These are phyloP conservation scores for Corymbia citriodora DNA, from an alignment of 441 rosid species.

Conservation along the genomic window DNA sequence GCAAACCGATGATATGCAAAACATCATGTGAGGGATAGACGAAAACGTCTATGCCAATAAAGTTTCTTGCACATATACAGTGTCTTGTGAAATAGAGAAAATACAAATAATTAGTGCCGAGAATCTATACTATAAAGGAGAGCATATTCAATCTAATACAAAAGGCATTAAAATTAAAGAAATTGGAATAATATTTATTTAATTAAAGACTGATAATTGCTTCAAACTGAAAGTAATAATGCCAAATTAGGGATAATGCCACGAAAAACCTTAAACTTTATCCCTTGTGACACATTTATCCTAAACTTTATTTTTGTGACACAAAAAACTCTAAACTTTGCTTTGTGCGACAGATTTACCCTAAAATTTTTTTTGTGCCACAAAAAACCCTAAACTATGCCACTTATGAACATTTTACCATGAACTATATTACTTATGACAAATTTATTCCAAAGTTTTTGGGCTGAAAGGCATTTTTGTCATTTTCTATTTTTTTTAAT, in stretches of 20 bases:
- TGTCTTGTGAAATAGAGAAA: neutral
- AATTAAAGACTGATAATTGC: neutral
- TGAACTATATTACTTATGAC: too few species aligned
- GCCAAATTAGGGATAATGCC: neutral
- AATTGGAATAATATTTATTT: neutral
- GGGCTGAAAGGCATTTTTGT: too few species aligned
- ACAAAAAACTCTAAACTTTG: too few species aligned
- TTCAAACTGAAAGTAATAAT: neutral
- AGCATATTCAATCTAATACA: neutral
- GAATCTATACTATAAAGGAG: neutral
- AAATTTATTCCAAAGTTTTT: too few species aligned
- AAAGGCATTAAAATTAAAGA: neutral
- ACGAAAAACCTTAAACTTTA: too few species aligned
- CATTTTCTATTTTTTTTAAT: too few species aligned
- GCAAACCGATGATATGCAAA: neutral
- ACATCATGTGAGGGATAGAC: neutral
- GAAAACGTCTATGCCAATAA: neutral
- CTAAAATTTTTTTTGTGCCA: too few species aligned
- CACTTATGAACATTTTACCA: too few species aligned
- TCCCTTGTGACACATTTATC: too few species aligned
- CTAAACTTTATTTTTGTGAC: too few species aligned
- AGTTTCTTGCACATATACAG: neutral
- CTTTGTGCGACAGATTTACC: too few species aligned
- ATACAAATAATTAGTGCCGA: neutral
- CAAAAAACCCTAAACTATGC: too few species aligned